A percentile compares a stretch with the other conserved stretches of the same genome.
phyloP scores from a whole-genome alignment of 2,329 filamentous ascomycete species.

The Ophiostoma novo-ulmi region DNA sequence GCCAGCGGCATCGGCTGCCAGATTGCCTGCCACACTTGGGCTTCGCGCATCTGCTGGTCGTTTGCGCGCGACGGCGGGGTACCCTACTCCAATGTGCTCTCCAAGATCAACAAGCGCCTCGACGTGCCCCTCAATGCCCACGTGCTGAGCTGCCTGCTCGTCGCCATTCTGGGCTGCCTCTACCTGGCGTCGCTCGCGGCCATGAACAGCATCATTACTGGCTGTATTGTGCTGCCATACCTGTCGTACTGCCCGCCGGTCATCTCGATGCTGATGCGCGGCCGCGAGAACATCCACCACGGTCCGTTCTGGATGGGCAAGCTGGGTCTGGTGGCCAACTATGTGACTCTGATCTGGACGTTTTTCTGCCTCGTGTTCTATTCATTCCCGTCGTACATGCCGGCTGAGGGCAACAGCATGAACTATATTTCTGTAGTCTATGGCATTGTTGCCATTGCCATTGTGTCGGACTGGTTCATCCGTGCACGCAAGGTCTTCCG shows the following conservation, averaged over 20 bases:
- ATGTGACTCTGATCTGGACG: constrained; percentile 41
- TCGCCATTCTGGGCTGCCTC: constrained; percentile 17
- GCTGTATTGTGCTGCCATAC: constrained; percentile 36
- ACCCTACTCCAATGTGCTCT: constrained; percentile 38
- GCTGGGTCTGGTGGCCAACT: constrained; percentile 33
- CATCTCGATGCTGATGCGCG: constrained; percentile 39
- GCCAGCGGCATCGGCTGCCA: constrained; percentile 44
- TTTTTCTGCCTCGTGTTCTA: constrained; percentile 43
- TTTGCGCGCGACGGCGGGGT: constrained; percentile 44
- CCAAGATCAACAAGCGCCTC: constrained; percentile 26
- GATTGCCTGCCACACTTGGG: constrained; percentile 50
- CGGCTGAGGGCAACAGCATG: constrained; percentile 39
- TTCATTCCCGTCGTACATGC: constrained; percentile 41
- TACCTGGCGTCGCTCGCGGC: constrained; percentile 21
- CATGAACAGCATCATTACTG: constrained; percentile 19
- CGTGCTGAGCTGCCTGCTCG: neutral
- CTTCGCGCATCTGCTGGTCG: constrained; percentile 45
- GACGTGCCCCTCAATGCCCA: neutral
- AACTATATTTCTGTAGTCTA: constrained; percentile 39
- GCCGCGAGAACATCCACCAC: constrained; percentile 29
- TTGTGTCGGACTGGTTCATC: neutral
- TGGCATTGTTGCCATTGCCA: neutral
- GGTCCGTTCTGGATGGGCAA: constrained; percentile 36
- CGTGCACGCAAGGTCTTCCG: neutral
- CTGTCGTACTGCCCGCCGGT: constrained; percentile 45